Percentiles rank a stretch among this genome's conserved stretches.
phyloP scores from a whole-genome alignment of 2,329 filamentous ascomycete genomes.

The Leptographium flavum region DNA sequence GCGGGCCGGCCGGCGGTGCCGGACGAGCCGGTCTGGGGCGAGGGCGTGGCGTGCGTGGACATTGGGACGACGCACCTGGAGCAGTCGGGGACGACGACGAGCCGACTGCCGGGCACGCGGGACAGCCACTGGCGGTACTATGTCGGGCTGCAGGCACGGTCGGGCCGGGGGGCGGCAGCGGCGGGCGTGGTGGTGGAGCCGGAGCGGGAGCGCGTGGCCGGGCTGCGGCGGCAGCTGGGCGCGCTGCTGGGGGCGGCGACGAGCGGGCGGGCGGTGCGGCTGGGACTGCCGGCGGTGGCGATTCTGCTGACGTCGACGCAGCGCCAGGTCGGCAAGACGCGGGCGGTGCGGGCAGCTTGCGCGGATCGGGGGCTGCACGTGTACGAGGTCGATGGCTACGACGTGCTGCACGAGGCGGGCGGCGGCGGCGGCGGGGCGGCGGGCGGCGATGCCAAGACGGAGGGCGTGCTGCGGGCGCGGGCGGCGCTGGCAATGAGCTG shows the following conservation, averaged over 20 bases:
- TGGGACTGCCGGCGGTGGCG: constrained; percentile 77
- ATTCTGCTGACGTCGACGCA: constrained; percentile 85
- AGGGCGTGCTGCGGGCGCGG: constrained; percentile 75
- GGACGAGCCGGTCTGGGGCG: constrained; percentile 59
- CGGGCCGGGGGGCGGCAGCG: constrained; percentile 17
- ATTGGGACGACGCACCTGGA: constrained; percentile 78
- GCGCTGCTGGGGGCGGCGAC: constrained; percentile 82
- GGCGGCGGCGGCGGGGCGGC: constrained; percentile 21
- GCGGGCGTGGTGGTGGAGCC: constrained; percentile 29
- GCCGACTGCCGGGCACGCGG: constrained; percentile 61
- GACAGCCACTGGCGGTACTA: constrained; percentile 83
- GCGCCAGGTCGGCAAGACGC: constrained; percentile 84
- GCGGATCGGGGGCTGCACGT: constrained; percentile 81
- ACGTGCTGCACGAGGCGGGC: constrained; percentile 83
- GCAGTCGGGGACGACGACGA: constrained; percentile 76
- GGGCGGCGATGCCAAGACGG: constrained; percentile 75
- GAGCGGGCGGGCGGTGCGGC: constrained; percentile 70
- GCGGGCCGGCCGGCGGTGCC: constrained; percentile 24
- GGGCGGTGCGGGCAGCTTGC: constrained; percentile 61
- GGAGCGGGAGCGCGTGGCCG: constrained; percentile 32
- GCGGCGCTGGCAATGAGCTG: constrained; percentile 83
- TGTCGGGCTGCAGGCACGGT: constrained; percentile 55
- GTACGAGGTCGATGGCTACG: constrained; percentile 81
- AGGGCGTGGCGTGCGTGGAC: constrained; percentile 69
- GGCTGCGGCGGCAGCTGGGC: constrained; percentile 54